Conservation (phyloP, 2,329 filamentous ascomycete genomes). For the Cladosporium colombiae region DNA sequence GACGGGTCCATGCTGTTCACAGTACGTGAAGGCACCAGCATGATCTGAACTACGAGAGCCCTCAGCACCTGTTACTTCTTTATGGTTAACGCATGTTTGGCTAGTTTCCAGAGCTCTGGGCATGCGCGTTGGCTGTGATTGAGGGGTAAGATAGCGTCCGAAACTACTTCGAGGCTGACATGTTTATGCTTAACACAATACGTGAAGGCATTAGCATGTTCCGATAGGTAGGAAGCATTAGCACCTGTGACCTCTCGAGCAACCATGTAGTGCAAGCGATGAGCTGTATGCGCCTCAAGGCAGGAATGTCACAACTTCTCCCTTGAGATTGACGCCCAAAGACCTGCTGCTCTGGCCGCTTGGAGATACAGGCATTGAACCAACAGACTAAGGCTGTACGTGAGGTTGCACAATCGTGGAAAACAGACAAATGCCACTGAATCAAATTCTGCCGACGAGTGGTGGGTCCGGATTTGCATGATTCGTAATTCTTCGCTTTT, state of each 20-base stretch:
- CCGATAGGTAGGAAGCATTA: not conserved
- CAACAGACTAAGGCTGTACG: too few species aligned
- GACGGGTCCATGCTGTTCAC: not conserved
- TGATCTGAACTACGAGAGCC: too few species aligned
- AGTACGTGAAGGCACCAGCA: too few species aligned
- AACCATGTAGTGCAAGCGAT: not conserved
- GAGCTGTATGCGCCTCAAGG: too few species aligned
- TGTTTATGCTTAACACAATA: not conserved
- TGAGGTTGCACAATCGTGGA: not conserved
- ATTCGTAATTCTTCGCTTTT: not conserved
- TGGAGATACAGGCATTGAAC: too few species aligned
- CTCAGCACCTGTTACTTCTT: not conserved
- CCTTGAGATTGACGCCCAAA: too few species aligned
- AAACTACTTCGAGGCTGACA: not conserved
- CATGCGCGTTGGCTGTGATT: too few species aligned
- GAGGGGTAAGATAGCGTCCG: not conserved
- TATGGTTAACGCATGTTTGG: too few species aligned
- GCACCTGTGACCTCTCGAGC: not conserved
- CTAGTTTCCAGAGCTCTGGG: not conserved
- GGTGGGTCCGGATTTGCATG: not conserved
- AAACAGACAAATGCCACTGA: not conserved
- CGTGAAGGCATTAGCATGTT: not conserved
- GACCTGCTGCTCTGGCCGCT: too few species aligned
- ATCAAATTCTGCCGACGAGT: not conserved
- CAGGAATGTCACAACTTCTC: too few species aligned